A percentile compares a stretch with the other conserved stretches of the same genome.
Conservation (phyloP, 148 eudicot genomes). For the Gaultheria prostrata region DNA sequence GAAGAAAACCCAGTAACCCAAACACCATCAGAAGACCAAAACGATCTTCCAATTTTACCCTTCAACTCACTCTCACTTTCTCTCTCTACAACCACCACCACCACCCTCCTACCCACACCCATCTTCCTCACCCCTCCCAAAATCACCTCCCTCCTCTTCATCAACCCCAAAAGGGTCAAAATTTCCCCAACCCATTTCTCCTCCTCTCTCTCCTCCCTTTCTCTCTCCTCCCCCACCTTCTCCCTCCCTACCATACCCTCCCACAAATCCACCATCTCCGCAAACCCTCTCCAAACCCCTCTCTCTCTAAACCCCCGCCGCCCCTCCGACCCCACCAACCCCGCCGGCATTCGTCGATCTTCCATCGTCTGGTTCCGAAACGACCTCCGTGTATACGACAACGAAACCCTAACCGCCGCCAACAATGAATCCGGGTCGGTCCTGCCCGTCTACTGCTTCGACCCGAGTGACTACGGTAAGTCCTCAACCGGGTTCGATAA, state of each 20-base stretch:
- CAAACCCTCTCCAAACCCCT: slow-evolving; percentile 62
- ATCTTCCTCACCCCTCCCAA: slow-evolving; percentile 44
- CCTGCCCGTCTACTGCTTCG: slow-evolving; percentile 84
- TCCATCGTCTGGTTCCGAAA: slow-evolving; percentile 87
- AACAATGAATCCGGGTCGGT: slow-evolving; percentile 74
- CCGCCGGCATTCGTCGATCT: slow-evolving; percentile 58
- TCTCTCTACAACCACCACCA: slow-evolving; percentile 33
- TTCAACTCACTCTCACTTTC: slow-evolving; percentile 59
- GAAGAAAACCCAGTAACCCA: slow-evolving; percentile 22
- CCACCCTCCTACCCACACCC: slow-evolving; percentile 41
- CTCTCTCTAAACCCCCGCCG: slow-evolving; percentile 62
- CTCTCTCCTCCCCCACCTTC: slow-evolving; percentile 44
- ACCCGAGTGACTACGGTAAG: slow-evolving; percentile 78
- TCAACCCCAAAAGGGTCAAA: slow-evolving; percentile 33
- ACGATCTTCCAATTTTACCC: slow-evolving; percentile 16
- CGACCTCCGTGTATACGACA: slow-evolving; percentile 81
- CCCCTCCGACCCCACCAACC: slow-evolving; percentile 68
- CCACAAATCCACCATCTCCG: slow-evolving; percentile 55
- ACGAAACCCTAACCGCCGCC: slow-evolving; percentile 69
- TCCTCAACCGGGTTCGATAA: slow-evolving; percentile 87
- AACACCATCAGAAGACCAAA: slow-evolving; percentile 24
- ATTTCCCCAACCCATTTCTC: slow-evolving; percentile 57
- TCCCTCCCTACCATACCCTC: slow-evolving; percentile 34
- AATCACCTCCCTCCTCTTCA: slow-evolving; percentile 33
- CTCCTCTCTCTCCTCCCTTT: slow-evolving; percentile 40